Conservation (phyloP, 1,284 basidiomycete species). For the Sparassis latifolia region DNA sequence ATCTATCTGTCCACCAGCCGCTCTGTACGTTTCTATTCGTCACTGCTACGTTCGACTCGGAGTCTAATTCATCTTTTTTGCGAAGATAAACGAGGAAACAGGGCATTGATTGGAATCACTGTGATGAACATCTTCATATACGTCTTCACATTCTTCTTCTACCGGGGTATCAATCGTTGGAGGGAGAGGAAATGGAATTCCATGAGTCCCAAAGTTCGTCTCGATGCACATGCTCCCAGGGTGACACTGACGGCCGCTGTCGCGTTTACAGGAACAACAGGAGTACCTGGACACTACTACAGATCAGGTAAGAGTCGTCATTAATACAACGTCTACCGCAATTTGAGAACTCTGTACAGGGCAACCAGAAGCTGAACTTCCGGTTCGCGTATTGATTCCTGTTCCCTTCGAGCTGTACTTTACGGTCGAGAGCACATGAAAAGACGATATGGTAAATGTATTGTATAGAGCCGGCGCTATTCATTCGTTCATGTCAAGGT, state of each 20-base stretch:
- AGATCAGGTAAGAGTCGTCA: slow-evolving; percentile 28
- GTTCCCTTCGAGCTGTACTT: background rate
- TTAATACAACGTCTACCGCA: background rate
- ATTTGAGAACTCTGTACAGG: slow-evolving; percentile 15
- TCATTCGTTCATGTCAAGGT: too few relatives aligned
- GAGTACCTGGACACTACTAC: slow-evolving; percentile 51
- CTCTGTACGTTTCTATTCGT: slow-evolving; percentile 33
- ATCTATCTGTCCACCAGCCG: slow-evolving; percentile 21
- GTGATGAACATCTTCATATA: slow-evolving; percentile 41
- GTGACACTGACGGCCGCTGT: background rate
- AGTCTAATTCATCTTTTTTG: background rate
- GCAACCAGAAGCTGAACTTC: slow-evolving; percentile 53
- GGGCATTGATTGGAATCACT: slow-evolving; percentile 28
- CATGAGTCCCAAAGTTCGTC: slow-evolving; percentile 42
- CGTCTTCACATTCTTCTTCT: slow-evolving; percentile 46
- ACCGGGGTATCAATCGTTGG: slow-evolving; percentile 43
- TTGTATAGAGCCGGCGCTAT: too few relatives aligned
- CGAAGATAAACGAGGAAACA: slow-evolving; percentile 35
- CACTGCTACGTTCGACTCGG: background rate
- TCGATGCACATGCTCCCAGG: background rate
- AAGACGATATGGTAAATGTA: too few relatives aligned
- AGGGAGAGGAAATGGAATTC: slow-evolving; percentile 47
- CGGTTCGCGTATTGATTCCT: slow-evolving; percentile 47
- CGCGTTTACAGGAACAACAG: slow-evolving; percentile 37
- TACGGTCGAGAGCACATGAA: too few relatives aligned